Percentiles rank a stretch among this genome's conserved stretches.
phyloP scores from a whole-genome alignment of 2,329 filamentous ascomycete genomes.

The Blastomyces emzantsi region DNA sequence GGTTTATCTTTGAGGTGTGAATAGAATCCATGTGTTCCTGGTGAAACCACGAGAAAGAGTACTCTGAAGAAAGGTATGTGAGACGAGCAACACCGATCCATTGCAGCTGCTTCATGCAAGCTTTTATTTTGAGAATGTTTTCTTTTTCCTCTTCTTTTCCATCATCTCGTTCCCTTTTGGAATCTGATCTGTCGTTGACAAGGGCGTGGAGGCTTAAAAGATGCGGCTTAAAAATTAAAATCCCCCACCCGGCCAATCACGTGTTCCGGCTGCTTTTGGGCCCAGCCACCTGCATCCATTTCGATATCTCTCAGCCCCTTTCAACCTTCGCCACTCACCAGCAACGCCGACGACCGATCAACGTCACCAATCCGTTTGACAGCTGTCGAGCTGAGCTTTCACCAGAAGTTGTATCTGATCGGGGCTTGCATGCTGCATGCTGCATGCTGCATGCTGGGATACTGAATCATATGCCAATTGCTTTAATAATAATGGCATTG shows the following conservation, averaged over 20 bases:
- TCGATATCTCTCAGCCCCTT: too few species aligned
- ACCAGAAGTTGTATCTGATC: background rate
- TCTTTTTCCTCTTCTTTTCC: background rate
- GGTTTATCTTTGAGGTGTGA: too few species aligned
- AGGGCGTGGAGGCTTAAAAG: too few species aligned
- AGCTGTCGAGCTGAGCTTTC: background rate
- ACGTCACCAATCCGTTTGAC: background rate
- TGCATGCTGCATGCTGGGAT: background rate
- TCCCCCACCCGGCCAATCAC: background rate
- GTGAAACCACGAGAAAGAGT: too few species aligned
- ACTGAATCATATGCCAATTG: too few species aligned
- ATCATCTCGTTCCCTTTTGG: too few species aligned
- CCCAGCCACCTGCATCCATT: background rate
- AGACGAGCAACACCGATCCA: too few species aligned
- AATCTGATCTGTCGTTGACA: too few species aligned
- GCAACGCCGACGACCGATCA: background rate
- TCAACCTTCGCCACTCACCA: background rate
- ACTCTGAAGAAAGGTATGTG: too few species aligned
- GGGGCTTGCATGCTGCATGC: conserved; percentile 1
- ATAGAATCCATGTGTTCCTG: too few species aligned
- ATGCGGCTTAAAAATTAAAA: background rate
- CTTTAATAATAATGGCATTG: too few species aligned
- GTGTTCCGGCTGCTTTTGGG: background rate
- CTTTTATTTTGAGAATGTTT: background rate
- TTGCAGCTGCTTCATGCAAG: too few species aligned